Base-by-base conservation (phyloP, 306 rosid species). In the Pueraria montana region DNA sequence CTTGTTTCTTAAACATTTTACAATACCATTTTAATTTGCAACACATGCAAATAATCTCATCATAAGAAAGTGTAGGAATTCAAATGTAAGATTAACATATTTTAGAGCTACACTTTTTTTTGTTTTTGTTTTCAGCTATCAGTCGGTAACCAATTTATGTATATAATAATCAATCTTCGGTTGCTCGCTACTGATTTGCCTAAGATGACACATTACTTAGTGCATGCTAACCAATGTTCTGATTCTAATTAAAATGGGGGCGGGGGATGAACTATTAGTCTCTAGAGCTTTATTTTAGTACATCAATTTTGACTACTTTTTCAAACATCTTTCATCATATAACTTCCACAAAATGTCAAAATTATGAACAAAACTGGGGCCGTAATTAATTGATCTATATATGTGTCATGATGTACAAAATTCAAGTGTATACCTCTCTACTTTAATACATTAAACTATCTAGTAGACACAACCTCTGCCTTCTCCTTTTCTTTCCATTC, bases 401-500 rank as follows among this genome's bases (percentile, higher is more conserved):
- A 30, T 72, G 11, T 50, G 6, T 27, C 10, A 17, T 17, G 3
- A 17, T 53, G 13, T 75, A 36, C 24, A 75, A 21, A 53, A 20
- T 53, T 38, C 11, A 72, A 72, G 61, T 72, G 10, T 62, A 0
- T 12, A 21, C 5, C 12, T 40, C 20, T 69, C 18, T 23, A 43
- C 13, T n/a, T 1, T 12, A 23, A 10, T 43, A 43, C 56, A 69
- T 7, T 38, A 69, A 27, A 59, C 55, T 69, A 69, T 21, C 75
- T 43, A 43, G 56, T 8, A 43, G 75, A 34, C 1, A 10, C 73
- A 43, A 21, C 30, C 5, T 46, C 34, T 46, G 42, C 43, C 72
- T 85, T 84, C 67, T 88, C 89, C 73, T 86, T 89, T 65, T 77
- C 82, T 83, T 89, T 92, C 89, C 91, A 50, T 73, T 91, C 88